Conservation (phyloP, 2,329 filamentous ascomycete species). For the Uncinocarpus reesii region DNA sequence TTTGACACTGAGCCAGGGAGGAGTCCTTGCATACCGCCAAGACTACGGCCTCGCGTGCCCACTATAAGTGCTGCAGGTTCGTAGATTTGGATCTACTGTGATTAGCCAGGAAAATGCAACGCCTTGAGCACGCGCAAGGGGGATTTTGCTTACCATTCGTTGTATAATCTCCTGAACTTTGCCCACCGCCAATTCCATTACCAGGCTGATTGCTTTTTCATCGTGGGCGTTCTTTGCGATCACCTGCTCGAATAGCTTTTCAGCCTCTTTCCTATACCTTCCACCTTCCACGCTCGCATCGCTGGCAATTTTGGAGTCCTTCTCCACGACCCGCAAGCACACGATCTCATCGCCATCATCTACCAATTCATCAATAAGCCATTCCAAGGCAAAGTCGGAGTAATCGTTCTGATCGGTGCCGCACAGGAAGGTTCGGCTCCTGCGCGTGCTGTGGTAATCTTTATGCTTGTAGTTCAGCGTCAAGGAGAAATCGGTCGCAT, state of each 20-base stretch:
- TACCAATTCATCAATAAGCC: slow-evolving; percentile 82
- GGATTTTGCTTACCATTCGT: slow-evolving; percentile 55
- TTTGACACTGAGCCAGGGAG: slow-evolving; percentile 86
- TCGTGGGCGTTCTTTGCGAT: slow-evolving; percentile 71
- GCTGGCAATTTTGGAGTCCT: slow-evolving; percentile 59
- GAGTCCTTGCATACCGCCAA: slow-evolving; percentile 76
- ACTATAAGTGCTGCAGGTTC: slow-evolving; percentile 86
- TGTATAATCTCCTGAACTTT: slow-evolving; percentile 87
- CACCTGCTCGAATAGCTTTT: slow-evolving; percentile 62
- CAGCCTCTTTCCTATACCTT: slow-evolving; percentile 65
- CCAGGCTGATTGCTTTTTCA: slow-evolving; percentile 66
- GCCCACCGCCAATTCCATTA: slow-evolving; percentile 78
- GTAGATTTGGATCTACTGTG: slow-evolving; percentile 69
- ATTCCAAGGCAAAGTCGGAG: slow-evolving; percentile 83
- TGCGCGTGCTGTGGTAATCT: slow-evolving; percentile 68
- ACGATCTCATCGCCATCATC: slow-evolving; percentile 91
- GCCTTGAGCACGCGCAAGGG: not conserved
- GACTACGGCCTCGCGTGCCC: slow-evolving; percentile 71
- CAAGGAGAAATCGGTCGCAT: slow-evolving; percentile 61
- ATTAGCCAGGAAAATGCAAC: slow-evolving; percentile 5
- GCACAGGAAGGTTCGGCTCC: slow-evolving; percentile 80
- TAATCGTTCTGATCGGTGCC: slow-evolving; percentile 86
- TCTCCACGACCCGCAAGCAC: slow-evolving; percentile 78
- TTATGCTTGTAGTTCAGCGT: slow-evolving; percentile 78
- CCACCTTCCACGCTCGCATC: slow-evolving; percentile 53